Percentiles rank a stretch among this genome's conserved stretches.
Conservation (phyloP, 148 eudicot genomes). For the Rhododendron vialii region DNA sequence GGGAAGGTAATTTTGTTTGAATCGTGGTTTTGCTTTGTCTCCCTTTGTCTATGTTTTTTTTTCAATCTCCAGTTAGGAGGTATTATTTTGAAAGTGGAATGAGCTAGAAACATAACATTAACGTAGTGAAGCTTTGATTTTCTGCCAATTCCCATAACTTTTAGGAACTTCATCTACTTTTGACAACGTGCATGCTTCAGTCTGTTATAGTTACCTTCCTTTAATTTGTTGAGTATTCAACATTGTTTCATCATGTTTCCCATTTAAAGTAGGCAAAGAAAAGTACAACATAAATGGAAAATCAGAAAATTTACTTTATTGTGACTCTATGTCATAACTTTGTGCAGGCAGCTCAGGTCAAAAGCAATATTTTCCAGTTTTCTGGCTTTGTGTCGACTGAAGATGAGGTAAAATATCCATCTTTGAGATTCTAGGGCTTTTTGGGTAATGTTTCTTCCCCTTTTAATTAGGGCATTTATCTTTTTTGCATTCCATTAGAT, state of each 20-base stretch:
- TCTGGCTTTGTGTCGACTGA: constrained; percentile 93
- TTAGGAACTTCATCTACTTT: background rate
- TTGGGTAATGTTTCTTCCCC: background rate
- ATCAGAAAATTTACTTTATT: background rate
- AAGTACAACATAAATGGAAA: background rate
- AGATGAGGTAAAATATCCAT: constrained; percentile 58
- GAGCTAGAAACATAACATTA: background rate
- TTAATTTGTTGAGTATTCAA: background rate
- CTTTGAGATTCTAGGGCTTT: background rate
- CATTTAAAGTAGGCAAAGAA: background rate
- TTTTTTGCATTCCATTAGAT: background rate
- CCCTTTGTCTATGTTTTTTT: background rate
- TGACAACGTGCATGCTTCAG: background rate
- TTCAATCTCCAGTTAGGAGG: background rate
- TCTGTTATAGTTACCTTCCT: background rate
- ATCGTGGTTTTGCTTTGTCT: background rate
- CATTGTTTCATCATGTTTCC: background rate
- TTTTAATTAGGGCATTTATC: background rate
- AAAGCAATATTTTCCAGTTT: constrained; percentile 72
- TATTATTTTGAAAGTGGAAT: background rate
- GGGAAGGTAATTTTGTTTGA: constrained; percentile 59
- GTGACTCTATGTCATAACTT: background rate
- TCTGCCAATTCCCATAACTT: background rate
- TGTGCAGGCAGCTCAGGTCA: constrained; percentile 71
- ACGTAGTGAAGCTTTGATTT: background rate